These are phyloP conservation scores for Nematodospora valgi DNA, from an alignment of 805 yeast species.

Conservation along the genomic window DNA sequence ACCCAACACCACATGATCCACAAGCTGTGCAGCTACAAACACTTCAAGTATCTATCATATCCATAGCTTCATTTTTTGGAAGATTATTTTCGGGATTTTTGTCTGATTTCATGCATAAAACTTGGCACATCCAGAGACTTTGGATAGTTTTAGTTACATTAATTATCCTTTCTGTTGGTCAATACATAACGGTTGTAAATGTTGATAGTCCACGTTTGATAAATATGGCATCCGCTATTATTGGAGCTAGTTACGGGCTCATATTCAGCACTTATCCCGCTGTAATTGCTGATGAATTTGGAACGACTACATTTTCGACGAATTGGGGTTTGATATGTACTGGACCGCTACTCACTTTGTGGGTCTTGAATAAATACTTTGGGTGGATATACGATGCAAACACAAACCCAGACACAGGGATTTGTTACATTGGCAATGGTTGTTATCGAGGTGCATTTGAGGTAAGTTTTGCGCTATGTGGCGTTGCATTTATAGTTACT, in stretches of 20 bases:
- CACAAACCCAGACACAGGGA: conserved; percentile 35
- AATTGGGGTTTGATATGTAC: conserved; percentile 75
- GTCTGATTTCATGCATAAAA: conserved; percentile 57
- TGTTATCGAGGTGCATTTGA: conserved; percentile 38
- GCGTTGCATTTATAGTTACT: conserved; percentile 1
- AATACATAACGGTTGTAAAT: conserved; percentile 29
- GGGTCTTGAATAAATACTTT: conserved; percentile 50
- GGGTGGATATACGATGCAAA: conserved; percentile 53
- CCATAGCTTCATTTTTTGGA: conserved; percentile 64
- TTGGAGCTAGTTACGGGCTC: conserved; percentile 69
- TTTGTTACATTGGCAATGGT: conserved; percentile 33
- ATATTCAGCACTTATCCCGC: conserved; percentile 76
- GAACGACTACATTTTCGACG: conserved; percentile 64
- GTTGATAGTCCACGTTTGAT: conserved; percentile 32
- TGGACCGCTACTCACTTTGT: conserved; percentile 60
- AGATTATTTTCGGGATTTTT: conserved; percentile 62
- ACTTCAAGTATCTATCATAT: conserved; percentile 63
- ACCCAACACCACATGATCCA: conserved; percentile 6
- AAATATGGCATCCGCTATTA: conserved; percentile 47
- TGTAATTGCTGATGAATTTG: conserved; percentile 68
- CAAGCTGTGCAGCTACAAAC: conserved; percentile 54
- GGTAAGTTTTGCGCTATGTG: conserved; percentile 26
- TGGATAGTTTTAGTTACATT: conserved; percentile 58
- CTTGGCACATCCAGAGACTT: conserved; percentile 51
- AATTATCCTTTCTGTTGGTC: conserved; percentile 33